Conservation (phyloP, 1,284 basidiomycete species). For the Ustilago tritici region DNA sequence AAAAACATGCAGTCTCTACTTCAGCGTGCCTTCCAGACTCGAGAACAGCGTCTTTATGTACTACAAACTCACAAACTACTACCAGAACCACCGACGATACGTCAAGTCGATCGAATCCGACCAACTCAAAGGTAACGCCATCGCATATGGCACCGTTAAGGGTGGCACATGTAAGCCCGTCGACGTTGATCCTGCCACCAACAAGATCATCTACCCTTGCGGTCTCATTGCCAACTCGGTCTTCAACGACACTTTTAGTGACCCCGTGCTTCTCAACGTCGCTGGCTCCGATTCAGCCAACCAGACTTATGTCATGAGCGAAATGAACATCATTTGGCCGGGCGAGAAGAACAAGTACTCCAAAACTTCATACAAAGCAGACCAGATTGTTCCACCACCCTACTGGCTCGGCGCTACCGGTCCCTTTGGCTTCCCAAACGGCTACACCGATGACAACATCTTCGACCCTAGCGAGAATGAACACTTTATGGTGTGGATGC, state of each 20-base stretch:
- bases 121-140: constrained; percentile 84
- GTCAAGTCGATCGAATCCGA: constrained; percentile 88
- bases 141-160: constrained; percentile 71
- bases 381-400: constrained; percentile 87
- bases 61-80: constrained; percentile 82
- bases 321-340: constrained; percentile 89
- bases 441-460: constrained; percentile 78
- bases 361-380: constrained; percentile 68
- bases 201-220: constrained; percentile 80
- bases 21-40: constrained; percentile 80
- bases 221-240: constrained; percentile 97
- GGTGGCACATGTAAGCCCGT: constrained; percentile 91
- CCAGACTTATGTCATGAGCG: constrained; percentile 79
- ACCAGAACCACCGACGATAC: constrained; percentile 98
- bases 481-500: constrained; percentile 99
- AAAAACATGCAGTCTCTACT: constrained; percentile 61
- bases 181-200: constrained; percentile 69
- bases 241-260: constrained; percentile 91
- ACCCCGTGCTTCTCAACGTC: constrained; percentile 76
- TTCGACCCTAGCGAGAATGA: constrained; percentile 85
- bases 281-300: constrained; percentile 71
- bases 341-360: constrained; percentile 90
- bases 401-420: constrained; percentile 76
- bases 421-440: constrained; percentile 76
- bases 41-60: constrained; percentile 86